Base-by-base conservation (phyloP, 805 yeast genomes). In the Saccharomyces cerevisiae region DNA sequence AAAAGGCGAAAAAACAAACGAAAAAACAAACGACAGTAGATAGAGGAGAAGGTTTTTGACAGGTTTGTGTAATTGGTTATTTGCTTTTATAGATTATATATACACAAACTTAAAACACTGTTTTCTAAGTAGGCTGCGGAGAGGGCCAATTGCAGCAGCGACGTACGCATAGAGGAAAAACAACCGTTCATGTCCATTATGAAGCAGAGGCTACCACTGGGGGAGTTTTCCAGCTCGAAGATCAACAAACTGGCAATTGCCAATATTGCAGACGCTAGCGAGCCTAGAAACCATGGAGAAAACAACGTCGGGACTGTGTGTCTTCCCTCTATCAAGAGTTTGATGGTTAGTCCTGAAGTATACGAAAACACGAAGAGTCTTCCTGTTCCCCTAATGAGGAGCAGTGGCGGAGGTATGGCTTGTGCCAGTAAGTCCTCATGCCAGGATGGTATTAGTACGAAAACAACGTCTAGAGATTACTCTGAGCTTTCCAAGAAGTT, bases 401-500 rank as follows among this genome's bases (percentile, higher is more conserved):
- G 43, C 11, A 13, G 43, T 36, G 43, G 43, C 10, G 43, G 24
- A 36, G 24, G 43, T 36, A 11, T 21, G 22, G 6, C 48, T 14
- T 27, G 30, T 4, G 11, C 48, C 48, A 22, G 31, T n/a, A 46
- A 46, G 29, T 2, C n/a, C 2, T 22, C 48, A 6, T n/a, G 14
- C 48, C 30, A 27, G 48, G 21, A 46, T 2, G 11, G 21, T n/a
- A 32, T 28, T n/a, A 30, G 17, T 21, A 8, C 13, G 17, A 21
- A 36, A 24, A 11, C 10, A 21, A 6, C 17, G 11, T 3, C 11
- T 13, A 56, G 36, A 30, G 59, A 62, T 36, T 59, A 57, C 32
- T 46, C 51, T 11, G 58, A 53, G 4, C 48, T 61, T 1, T 59
- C 68, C 5, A 57, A 76, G 50, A 72, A 70, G 59, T 70, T 80